Evolutionary conservation across 306 rosid genomes (phyloP), one percentile per base, ranked within the genome.

Genomic region (Albizia julibrissin): DNA sequence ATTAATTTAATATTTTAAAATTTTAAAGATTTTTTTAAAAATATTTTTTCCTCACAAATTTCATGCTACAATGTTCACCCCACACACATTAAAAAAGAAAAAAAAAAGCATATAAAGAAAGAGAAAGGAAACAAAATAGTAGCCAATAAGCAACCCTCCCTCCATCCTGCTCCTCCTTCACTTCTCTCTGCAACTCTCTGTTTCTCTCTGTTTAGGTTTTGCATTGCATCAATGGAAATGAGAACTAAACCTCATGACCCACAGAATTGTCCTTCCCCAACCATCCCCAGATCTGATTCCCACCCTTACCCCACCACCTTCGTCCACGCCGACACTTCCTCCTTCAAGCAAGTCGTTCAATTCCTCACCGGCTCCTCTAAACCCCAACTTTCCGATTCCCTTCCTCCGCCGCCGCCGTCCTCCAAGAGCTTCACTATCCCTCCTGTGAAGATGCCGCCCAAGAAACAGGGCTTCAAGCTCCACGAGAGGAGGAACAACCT

Each of bases 311-410:
- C 98, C 21, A 95, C 99, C 1, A 95, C 99, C 44, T 95, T 95
- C 81, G 98, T 95, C 14, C 99, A 95, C 68, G 99, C 99, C 1
- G 97, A 95, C 79, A 84, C 97, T 68, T 79, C 98, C 29, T 93
- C 86, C 81, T 95, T 95, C 94, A 95, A 95, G 61, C 97, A 95
- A 5, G 99, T 95, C 3, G 99, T 95, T 81, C 99, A 95, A 84
- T 90, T 95, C 96, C 92, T 95, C 75, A 95, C 99, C 0, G 99
- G 99, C 52, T 92, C 98, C 16, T 79, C 97, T 10, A 80, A 79
- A 66, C 72, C 76, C 5, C 88, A 70, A 10, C 27, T n/a, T 6
- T 90, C 39, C 49, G 85, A 86, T 79, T 90, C 75, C 70, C 49
- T 39, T 49, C 65, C 64, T 56, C 64, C 29, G 11, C 83, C 70